Evolutionary conservation across 352 stramenopile genomes (phyloP).

Genomic region (Blastocystis sp.): DNA sequence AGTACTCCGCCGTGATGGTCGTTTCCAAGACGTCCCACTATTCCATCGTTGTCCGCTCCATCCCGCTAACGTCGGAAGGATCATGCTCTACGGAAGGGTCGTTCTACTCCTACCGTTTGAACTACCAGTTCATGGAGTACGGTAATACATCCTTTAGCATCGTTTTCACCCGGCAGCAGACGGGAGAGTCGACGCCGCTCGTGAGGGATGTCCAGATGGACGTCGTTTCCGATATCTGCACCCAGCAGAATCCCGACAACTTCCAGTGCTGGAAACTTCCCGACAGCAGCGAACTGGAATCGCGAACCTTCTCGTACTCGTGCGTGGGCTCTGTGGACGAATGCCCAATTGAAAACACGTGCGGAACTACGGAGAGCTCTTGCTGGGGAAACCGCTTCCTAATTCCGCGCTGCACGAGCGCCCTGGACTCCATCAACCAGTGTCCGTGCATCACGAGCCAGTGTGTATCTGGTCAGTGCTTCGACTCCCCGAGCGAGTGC

Average conservation of each 20-base stretch:
- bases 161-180: background rate
- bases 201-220: background rate
- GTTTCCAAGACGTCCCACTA: background rate
- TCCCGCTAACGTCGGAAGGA: background rate
- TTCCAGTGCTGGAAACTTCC: background rate
- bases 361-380: background rate
- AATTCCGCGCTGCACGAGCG: constrained; percentile 5
- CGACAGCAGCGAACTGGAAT: background rate
- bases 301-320: background rate
- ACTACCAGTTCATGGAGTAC: background rate
- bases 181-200: background rate
- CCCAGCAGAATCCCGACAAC: background rate
- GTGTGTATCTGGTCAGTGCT: background rate
- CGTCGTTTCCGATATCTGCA: background rate
- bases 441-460: background rate
- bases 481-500: background rate
- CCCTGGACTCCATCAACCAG: background rate
- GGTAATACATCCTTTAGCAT: background rate
- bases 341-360: background rate
- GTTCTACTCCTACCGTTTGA: background rate
- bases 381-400: constrained; percentile 17
- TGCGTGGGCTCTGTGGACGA: background rate
- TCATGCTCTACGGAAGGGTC: background rate
- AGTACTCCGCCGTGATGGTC: background rate
- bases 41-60: background rate